A percentile compares a stretch with the other conserved stretches of the same genome.
Conservation (phyloP, 164 flowering plant species). For the Warburgia ugandensis region DNA sequence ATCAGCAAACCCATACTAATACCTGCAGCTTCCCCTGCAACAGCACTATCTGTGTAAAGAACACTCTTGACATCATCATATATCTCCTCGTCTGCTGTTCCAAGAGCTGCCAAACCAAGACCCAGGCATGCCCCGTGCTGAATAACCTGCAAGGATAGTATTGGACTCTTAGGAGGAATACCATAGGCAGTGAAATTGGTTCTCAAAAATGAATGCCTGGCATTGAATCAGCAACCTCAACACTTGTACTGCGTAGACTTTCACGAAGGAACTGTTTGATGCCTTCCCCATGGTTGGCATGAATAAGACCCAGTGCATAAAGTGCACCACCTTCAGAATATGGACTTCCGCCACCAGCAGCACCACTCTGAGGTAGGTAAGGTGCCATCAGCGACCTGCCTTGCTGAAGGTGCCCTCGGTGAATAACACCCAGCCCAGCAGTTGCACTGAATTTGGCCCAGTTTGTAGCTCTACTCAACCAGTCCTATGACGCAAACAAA, state of each 20-base stretch:
- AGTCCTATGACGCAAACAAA: constrained; percentile 42
- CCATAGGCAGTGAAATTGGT: too few relatives aligned
- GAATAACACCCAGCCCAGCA: constrained; percentile 90
- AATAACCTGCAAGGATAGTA: constrained; percentile 64
- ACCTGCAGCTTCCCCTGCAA: constrained; percentile 98
- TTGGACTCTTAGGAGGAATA: too few relatives aligned
- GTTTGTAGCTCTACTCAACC: constrained; percentile 91
- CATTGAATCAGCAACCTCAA: too few relatives aligned
- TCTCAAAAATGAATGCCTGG: too few relatives aligned
- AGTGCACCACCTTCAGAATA: constrained; percentile 96
- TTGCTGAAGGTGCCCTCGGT: constrained; percentile 85
- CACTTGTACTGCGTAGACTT: constrained; percentile 71
- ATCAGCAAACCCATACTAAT: constrained; percentile 83
- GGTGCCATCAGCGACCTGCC: constrained; percentile 94
- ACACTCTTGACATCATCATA: constrained; percentile 79
- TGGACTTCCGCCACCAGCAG: constrained; percentile 87
- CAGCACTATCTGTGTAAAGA: constrained; percentile 87
- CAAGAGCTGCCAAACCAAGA: constrained; percentile 85
- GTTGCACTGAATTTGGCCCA: constrained; percentile 98
- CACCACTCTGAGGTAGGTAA: constrained; percentile 83
- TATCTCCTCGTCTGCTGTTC: constrained; percentile 91
- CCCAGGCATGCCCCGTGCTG: constrained; percentile 96
- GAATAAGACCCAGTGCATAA: constrained; percentile 86
- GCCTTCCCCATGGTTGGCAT: constrained; percentile 96
- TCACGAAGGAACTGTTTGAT: constrained; percentile 88